Base-by-base conservation (phyloP, 2,329 filamentous ascomycete species). In the Penicillium glabrum region DNA sequence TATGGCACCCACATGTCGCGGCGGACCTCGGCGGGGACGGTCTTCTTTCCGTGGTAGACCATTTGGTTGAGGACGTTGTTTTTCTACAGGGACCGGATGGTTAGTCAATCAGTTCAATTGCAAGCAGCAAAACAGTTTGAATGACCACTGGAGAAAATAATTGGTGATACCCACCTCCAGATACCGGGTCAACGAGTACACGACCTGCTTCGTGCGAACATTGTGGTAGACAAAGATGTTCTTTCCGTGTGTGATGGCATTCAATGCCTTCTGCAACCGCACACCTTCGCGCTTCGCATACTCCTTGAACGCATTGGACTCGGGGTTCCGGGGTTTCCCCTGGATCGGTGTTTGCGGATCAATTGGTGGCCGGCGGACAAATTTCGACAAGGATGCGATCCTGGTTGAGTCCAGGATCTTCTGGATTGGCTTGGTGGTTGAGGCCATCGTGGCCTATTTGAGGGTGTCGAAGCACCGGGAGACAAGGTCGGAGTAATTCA, bases 211-310 rank as follows among this genome's bases (percentile, higher is more conserved):
- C 35, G 85, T 87, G 60, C 80, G 79, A 63, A 84, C 75, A 69
- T 88, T 81, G 66, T 80, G 79, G 73, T 86, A 88, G 67, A 82
- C 80, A 71, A 84, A 88, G 67, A 88, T 86, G 71, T 85, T 80
- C 65, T 82, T 78, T 57, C 85, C 85, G 62, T 83, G 80, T 5
- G 71, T 72, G 53, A 80, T 63, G 53, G 77, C 75, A 53, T 77
- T 75, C 58, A 82, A 69, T 29, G 80, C 78, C 69, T 78, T 79
- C 58, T 71, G 70, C 65, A 77, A 67, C 64, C 76, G 72, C 41
- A 66, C 67, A 23, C 69, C 69, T 57, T 79, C 76, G 46, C 71
- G 71, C 19, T 58, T 61, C 59, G 69, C 67, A 51, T 72, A 70
- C 58, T 72, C 62, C 62, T 73, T 73, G 62, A 71, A 76, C n/a